phyloP scores from a whole-genome alignment of 2,329 filamentous ascomycete genomes.

The Trichoderma breve region DNA sequence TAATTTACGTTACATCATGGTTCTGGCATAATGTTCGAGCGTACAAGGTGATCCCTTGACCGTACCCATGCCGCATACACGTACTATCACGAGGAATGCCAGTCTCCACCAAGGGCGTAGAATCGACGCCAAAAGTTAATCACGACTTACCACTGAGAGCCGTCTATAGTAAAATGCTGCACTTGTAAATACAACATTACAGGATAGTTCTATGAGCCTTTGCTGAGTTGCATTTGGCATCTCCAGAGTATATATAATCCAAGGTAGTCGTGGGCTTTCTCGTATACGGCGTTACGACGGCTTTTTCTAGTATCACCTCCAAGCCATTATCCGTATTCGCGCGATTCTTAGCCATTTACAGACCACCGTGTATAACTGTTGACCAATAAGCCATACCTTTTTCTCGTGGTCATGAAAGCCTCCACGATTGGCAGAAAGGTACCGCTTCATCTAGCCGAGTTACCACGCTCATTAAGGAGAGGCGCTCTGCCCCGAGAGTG shows the following conservation, averaged over 20 bases:
- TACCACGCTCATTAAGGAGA: background rate
- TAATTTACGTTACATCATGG: background rate
- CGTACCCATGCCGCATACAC: background rate
- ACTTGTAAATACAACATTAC: background rate
- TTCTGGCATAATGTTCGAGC: background rate
- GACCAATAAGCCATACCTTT: background rate
- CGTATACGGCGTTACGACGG: background rate
- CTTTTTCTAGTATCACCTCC: background rate
- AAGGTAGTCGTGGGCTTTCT: background rate
- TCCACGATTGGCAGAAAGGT: background rate
- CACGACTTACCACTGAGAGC: background rate
- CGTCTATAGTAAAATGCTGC: background rate
- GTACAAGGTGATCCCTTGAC: background rate
- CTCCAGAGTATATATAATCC: background rate
- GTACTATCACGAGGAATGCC: background rate
- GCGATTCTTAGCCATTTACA: background rate
- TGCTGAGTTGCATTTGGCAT: background rate
- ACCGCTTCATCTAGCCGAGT: background rate
- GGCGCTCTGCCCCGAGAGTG: background rate
- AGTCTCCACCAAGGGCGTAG: background rate
- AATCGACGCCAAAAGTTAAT: background rate
- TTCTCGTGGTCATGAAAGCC: background rate
- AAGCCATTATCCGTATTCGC: background rate
- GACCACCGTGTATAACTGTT: background rate
- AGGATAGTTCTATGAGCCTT: background rate